Percentiles rank a stretch among this genome's conserved stretches.
Conservation (phyloP, 352 stramenopile genomes). For the Phytophthora parvispora region DNA sequence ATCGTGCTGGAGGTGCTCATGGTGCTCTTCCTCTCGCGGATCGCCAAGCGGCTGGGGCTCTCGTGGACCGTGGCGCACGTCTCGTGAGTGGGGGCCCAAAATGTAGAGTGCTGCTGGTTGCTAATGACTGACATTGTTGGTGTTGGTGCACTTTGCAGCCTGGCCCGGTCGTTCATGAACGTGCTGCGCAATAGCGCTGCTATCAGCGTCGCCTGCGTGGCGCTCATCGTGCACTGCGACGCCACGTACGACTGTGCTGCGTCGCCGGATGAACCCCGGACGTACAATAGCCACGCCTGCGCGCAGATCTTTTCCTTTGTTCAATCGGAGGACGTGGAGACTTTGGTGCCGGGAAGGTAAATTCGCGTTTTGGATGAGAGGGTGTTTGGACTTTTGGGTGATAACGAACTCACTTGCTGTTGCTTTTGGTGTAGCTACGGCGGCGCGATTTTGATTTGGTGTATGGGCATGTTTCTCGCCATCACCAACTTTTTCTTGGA, state of each 20-base stretch:
- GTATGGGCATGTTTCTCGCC: constrained; percentile 79
- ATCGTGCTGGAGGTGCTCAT: constrained; percentile 79
- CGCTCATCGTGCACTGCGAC: constrained; percentile 87
- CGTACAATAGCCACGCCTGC: constrained; percentile 85
- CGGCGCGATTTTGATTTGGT: constrained; percentile 79
- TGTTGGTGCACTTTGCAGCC: constrained; percentile 38
- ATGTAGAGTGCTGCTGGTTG: too few species aligned
- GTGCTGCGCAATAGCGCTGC: constrained; percentile 86
- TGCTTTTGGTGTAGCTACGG: background rate
- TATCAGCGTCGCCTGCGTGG: constrained; percentile 86
- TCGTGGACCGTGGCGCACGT: constrained; percentile 76
- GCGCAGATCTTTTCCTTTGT: constrained; percentile 84
- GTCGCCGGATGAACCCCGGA: constrained; percentile 40
- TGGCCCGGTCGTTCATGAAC: constrained; percentile 83
- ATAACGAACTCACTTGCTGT: background rate
- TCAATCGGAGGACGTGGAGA: constrained; percentile 54
- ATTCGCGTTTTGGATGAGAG: background rate
- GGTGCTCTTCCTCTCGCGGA: constrained; percentile 65
- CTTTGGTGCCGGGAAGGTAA: constrained; percentile 74
- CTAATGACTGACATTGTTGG: background rate
- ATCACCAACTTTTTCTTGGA: constrained; percentile 91
- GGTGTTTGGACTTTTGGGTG: constrained; percentile 55
- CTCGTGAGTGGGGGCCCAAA: too few species aligned
- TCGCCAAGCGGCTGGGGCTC: constrained; percentile 63
- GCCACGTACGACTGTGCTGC: constrained; percentile 56